These are phyloP conservation scores for Phytopythium delawarense DNA, from an alignment of 352 stramenopile genomes.

Conservation along the genomic window DNA sequence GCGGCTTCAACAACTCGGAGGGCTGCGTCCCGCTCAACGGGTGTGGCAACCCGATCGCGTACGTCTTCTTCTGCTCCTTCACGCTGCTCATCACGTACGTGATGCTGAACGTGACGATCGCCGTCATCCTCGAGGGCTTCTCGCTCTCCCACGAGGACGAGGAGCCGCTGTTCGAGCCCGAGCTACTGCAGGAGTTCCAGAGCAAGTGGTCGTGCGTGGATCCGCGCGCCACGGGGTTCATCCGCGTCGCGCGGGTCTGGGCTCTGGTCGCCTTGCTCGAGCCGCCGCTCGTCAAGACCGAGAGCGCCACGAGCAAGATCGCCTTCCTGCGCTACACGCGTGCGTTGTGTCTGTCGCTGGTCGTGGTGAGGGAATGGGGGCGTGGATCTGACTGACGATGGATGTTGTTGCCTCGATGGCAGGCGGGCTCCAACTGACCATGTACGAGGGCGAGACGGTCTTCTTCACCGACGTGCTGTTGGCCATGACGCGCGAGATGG, in stretches of 20 bases:
- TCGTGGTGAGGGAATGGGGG: neutral
- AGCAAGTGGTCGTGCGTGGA: constrained; percentile 89
- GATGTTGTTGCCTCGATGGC: neutral
- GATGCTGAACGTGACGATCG: constrained; percentile 94
- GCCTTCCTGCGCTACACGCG: constrained; percentile 54
- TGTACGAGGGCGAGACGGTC: constrained; percentile 82
- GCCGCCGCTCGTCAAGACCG: constrained; percentile 66
- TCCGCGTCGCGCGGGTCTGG: constrained; percentile 69
- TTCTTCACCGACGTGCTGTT: constrained; percentile 88
- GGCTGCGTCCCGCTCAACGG: constrained; percentile 69
- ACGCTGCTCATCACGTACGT: constrained; percentile 92
- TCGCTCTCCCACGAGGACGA: constrained; percentile 80
- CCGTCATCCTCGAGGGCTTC: constrained; percentile 92
- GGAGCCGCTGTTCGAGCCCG: constrained; percentile 82
- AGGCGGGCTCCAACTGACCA: constrained; percentile 63
- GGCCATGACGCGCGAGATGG: constrained; percentile 72
- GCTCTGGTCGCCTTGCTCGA: constrained; percentile 73
- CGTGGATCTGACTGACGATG: constrained; percentile 2
- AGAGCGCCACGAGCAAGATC: constrained; percentile 33
- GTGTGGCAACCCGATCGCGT: constrained; percentile 66
- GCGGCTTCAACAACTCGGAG: constrained; percentile 65
- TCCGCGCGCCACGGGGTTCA: constrained; percentile 78
- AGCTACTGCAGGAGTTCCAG: constrained; percentile 88
- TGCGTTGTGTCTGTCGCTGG: constrained; percentile 25
- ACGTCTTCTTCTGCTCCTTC: constrained; percentile 80